Evolutionary conservation across 164 flowering plant genomes (phyloP), one percentile per base, ranked within the genome.

Genomic region (Saururus chinensis): DNA sequence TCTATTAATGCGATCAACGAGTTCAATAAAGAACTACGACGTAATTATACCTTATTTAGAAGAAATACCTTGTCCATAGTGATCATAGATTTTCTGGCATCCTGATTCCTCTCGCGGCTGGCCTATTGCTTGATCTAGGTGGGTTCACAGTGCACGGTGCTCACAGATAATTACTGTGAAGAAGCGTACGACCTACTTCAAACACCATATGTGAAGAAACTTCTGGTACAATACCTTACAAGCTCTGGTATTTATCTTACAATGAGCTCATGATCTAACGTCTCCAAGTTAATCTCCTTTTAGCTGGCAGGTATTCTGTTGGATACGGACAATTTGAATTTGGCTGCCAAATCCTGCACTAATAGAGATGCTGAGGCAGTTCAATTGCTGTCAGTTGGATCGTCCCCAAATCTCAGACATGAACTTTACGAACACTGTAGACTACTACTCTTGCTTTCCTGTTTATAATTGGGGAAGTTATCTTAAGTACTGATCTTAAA

Each of bases 141-240:
- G 66, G 82, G 80, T 57, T 84, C 93, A 41, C 76, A 64, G 53
- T 84, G 89, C 71, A 79, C 93, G 7, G 60, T 84, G 56, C 85
- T 84, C 41, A 84, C 88, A n/a, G 93, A 87, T 71, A 83, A 84
- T 63, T 84, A 80, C 62, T 87, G 93, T 65, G 93, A 87, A 75
- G 85, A 87, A 61, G 89, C 93, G 21, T 84, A 83, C 65, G 86
- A 87, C 66, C 76, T 83, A 35, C 89, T 84, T 69, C 76, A 87
- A 59, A 78, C 71, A 6, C 80, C 83, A 19, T 45, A 74, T 53
- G 54, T 87, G 73, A 87, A 76, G 64, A 83, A 78, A 22, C 84
- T 87, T 70, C 51, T 84, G 87, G 90, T 83, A 76, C 57, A 40
- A 20, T 26, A 12, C 20, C 51, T 22, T 23, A 53, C 19, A 37